Evolutionary conservation across 768 basidiomycete species (phyloP).

Genomic region (Cystoderma amianthinum): DNA sequence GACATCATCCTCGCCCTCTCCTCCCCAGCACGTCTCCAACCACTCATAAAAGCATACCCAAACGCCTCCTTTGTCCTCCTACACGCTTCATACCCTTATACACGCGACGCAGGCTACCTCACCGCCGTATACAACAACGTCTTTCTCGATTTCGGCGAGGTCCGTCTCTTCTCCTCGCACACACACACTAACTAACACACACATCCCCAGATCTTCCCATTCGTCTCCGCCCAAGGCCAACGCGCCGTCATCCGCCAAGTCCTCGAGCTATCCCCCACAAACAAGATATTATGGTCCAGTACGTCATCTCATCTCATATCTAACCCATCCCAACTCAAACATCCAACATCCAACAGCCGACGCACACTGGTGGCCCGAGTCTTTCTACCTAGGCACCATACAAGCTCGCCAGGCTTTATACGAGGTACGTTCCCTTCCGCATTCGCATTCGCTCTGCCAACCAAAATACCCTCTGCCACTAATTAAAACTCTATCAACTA

Average conservation of each 20-base stretch:
- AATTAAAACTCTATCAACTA: not conserved
- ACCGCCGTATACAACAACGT: constrained; percentile 68
- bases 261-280: constrained; percentile 67
- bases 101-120: constrained; percentile 73
- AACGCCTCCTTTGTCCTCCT: constrained; percentile 58
- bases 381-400: constrained; percentile 58
- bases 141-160: constrained; percentile 75
- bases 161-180: constrained; percentile 10
- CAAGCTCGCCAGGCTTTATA: constrained; percentile 62
- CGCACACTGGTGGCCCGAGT: constrained; percentile 73
- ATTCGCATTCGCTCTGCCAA: not conserved
- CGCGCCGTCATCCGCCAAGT: constrained; percentile 50
- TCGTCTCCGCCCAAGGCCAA: constrained; percentile 60
- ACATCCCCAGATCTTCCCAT: constrained; percentile 50
- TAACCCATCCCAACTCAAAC: not conserved
- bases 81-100: constrained; percentile 75
- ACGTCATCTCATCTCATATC: constrained; percentile 13
- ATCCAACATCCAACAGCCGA: constrained; percentile 31
- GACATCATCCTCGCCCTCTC: constrained; percentile 54
- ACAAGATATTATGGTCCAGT: constrained; percentile 83
- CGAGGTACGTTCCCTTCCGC: constrained; percentile 29
- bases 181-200: not conserved
- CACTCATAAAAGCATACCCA: constrained; percentile 58
- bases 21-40: constrained; percentile 63
- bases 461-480: not conserved